Conservation (phyloP, 441 rosid genomes). For the Gossypium schwendimanii region DNA sequence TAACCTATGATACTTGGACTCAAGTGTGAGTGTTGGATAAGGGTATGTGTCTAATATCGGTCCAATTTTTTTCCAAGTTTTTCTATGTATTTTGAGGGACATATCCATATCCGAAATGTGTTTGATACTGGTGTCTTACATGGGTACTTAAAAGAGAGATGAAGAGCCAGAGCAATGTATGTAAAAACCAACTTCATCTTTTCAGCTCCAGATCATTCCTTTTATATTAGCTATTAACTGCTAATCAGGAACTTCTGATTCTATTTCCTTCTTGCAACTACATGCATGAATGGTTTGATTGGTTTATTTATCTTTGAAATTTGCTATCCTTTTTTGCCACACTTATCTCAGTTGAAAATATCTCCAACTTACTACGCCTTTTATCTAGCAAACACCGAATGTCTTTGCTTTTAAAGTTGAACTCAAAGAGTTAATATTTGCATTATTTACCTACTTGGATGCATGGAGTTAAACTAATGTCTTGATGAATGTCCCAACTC, state of each 20-base stretch:
- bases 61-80: not conserved
- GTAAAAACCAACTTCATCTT: not conserved
- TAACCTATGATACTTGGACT: not conserved
- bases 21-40: not conserved
- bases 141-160: not conserved
- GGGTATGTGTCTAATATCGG: not conserved
- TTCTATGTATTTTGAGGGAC: not conserved
- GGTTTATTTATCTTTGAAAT: not conserved
- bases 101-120: not conserved
- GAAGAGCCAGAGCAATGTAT: not conserved
- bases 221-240: not conserved
- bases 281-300: not conserved
- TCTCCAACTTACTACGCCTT: not conserved
- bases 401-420: not conserved
- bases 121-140: not conserved
- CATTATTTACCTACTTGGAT: not conserved
- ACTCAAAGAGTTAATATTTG: not conserved
- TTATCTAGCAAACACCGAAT: not conserved
- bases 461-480: not conserved
- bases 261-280: not conserved
- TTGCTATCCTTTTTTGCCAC: not conserved
- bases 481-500: not conserved
- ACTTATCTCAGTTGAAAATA: not conserved
- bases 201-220: not conserved
- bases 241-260: not conserved